Evolutionary conservation across 2,329 filamentous ascomycete genomes (phyloP), one percentile per base, ranked within the genome.

Genomic region (Fusarium lateritium): DNA sequence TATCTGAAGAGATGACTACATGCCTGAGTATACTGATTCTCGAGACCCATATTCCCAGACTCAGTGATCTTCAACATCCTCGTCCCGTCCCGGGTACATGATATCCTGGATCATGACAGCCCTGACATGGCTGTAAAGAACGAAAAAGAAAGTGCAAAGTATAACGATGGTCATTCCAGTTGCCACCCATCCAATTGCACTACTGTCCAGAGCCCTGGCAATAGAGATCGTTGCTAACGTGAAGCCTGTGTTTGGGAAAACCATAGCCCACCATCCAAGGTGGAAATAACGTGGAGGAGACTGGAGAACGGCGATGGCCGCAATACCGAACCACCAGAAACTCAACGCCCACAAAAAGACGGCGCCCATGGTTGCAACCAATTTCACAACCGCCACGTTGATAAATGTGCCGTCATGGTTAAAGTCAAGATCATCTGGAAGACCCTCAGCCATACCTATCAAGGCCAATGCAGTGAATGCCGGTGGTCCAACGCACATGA

Each of bases 401-500:
- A 83, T 72, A 15, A 52, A 42, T 9, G 60, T 49, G 22, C 83
- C 49, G 7, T 82, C 82, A 43, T 83, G 79, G 45, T 80, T 76
- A 10, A 76, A 76, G 63, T 85, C 82, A 39, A 87, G 77, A 15
- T 77, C 77, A 34, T 81, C 78, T 10, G 85, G 84, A 14, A 76
- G 70, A 1, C 70, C 62, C 10, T 75, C 66, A 2, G 89, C 85
- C 85, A 92, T 90, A 50, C 90, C 90, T 39, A 93, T 86, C 46
- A 92, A 82, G 0, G 91, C 90, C 11, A 92, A 80, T 3, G 87
- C 88, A 0, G 91, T 93, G 80, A 92, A 93, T 2, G 89, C 85
- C 2, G 91, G 90, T 1, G 91, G 90, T 0, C 91, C 91, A 17
- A 93, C 91, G 62, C 88, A 90, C 81, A 93, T 92, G 81, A 92